These are phyloP conservation scores for Phytophthora megakarya DNA, from an alignment of 352 stramenopile species.

Conservation along the genomic window DNA sequence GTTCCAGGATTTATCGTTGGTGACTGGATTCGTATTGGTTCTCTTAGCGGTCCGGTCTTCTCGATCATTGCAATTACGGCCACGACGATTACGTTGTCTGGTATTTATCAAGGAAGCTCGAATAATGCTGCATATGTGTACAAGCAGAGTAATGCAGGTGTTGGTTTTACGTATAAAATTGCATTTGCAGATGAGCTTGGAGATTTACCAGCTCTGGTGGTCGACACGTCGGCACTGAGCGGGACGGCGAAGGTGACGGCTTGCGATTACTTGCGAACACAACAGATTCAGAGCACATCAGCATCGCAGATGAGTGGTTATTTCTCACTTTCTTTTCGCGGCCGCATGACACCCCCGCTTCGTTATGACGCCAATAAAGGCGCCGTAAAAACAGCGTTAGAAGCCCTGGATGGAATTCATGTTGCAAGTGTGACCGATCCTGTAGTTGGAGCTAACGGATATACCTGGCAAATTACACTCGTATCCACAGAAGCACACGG, in stretches of 20 bases:
- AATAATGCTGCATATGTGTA: constrained; percentile 69
- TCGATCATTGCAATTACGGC: constrained; percentile 69
- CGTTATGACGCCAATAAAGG: constrained; percentile 59
- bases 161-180: constrained; percentile 74
- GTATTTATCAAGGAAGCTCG: constrained; percentile 76
- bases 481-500: constrained; percentile 61
- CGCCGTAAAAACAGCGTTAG: constrained; percentile 62
- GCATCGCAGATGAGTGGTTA: constrained; percentile 67
- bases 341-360: constrained; percentile 74
- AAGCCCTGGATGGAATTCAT: constrained; percentile 77
- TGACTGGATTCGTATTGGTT: constrained; percentile 94
- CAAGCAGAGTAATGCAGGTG: constrained; percentile 64
- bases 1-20: constrained; percentile 62
- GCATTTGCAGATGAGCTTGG: constrained; percentile 78
- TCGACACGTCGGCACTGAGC: constrained; percentile 63
- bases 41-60: constrained; percentile 84
- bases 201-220: constrained; percentile 55
- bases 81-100: constrained; percentile 85
- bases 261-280: constrained; percentile 86
- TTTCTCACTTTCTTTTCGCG: constrained; percentile 86
- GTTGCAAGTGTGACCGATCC: constrained; percentile 57
- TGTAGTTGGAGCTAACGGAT: constrained; percentile 44
- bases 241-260: constrained; percentile 69
- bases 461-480: constrained; percentile 89
- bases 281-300: constrained; percentile 66